Conservation (phyloP, 441 rosid species). For the Populus trichocarpa region DNA sequence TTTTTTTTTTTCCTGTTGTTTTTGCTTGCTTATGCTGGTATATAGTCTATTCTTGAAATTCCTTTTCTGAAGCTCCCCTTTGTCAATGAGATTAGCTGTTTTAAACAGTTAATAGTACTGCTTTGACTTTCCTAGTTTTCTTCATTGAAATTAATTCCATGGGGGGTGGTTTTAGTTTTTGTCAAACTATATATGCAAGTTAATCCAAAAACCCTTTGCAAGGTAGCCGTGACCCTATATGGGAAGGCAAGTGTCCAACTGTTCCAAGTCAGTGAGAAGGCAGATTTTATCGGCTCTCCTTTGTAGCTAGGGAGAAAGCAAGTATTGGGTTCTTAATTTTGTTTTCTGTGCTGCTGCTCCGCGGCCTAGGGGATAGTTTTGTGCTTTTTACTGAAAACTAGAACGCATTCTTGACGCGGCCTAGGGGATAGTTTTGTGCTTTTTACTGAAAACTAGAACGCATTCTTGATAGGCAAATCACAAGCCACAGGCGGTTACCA, state of each 20-base stretch:
- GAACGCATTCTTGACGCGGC: constrained; percentile 8
- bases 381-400: constrained; percentile 42
- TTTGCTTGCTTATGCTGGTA: neutral
- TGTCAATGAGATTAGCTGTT: neutral
- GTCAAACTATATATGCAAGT: neutral
- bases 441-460: constrained; percentile 45
- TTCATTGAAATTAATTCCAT: neutral
- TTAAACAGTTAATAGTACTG: neutral
- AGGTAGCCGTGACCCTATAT: neutral
- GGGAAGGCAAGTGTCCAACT: neutral
- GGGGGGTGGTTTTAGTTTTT: neutral
- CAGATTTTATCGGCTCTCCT: neutral
- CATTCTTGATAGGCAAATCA: constrained; percentile 10
- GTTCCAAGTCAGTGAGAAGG: neutral
- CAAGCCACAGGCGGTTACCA: constrained; percentile 33
- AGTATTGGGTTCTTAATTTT: neutral
- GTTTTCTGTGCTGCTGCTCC: neutral
- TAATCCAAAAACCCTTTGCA: neutral
- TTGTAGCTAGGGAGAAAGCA: neutral
- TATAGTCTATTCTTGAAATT: neutral
- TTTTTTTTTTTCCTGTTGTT: too few relatives aligned
- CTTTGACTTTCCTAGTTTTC: neutral
- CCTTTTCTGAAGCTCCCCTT: neutral
- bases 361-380: constrained; percentile 6
- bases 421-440: constrained; percentile 11